Base-by-base conservation (phyloP, 106 monocot genomes). In the Phalaenopsis equestris region DNA sequence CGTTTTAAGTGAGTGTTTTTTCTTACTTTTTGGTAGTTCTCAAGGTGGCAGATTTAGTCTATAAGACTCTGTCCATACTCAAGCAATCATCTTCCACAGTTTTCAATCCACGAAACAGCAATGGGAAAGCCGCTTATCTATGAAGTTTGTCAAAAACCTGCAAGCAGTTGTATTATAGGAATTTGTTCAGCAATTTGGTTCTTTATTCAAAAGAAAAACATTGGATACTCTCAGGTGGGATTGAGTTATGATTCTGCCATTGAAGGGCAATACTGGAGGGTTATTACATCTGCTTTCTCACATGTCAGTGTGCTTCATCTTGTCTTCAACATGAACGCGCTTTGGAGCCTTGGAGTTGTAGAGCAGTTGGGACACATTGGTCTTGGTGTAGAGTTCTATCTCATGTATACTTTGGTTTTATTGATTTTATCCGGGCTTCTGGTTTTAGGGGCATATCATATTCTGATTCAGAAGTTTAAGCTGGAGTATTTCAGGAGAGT, bases 301-400 rank as follows among this genome's bases (percentile, higher is more conserved):
- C 98, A 98, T 75, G 86, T 98, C 73, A 98, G 92, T 45, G 82
- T 92, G 1, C 78, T 98, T 41, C 98, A 98, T 80, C 61, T 98
- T 56, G 85, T 94, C 15, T 98, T 98, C 81, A 98, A 94, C 86
- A 92, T 93, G 92, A 93, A 90, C 37, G 94, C 98, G 2, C 87
- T 98, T 23, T 98, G 98, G 98, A 98, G 98, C 56, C 87, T 98
- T 65, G 94, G 94, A 11, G 79, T 85, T 4, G 79, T 94, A 2
- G 94, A 94, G 74, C 94, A 94, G 67, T 79, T 92, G 72, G 81
- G 64, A 7, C 80, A 86, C 18, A 72, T 89, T 30, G 92, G 90
- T 45, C 89, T 97, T 23, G 97, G 97, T 8, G 77, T 90, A 3
- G 87, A 88, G 79, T 94, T 86, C 74, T 97, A 97, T 78, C 90